Percentiles rank a stretch among this genome's conserved stretches.
phyloP scores from a whole-genome alignment of 305 asterid species.

The Withania somnifera region DNA sequence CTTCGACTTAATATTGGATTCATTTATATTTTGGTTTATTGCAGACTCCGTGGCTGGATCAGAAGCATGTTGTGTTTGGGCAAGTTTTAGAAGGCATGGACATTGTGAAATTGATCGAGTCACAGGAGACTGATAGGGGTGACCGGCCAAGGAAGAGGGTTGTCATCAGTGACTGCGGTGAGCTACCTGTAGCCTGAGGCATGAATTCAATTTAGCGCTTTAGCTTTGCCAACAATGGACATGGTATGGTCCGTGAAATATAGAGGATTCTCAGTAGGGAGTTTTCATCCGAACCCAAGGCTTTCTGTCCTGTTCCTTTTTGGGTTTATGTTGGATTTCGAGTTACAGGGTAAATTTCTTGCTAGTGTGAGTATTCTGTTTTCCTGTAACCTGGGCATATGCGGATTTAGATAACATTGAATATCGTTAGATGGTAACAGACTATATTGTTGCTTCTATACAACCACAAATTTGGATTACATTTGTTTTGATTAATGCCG shows the following conservation, averaged over 20 bases:
- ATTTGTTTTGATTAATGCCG: not conserved
- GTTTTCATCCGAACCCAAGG: not conserved
- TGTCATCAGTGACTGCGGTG: constrained; percentile 78
- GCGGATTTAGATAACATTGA: not conserved
- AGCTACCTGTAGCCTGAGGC: constrained; percentile 59
- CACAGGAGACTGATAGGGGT: constrained; percentile 86
- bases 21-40: constrained; percentile 12
- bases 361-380: not conserved
- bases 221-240: not conserved
- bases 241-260: not conserved
- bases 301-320: not conserved
- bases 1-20: not conserved
- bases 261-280: not conserved
- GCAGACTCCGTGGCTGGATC: constrained; percentile 93
- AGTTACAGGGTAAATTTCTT: not conserved
- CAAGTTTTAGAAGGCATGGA: constrained; percentile 98
- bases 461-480: not conserved
- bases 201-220: not conserved
- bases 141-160: constrained; percentile 80
- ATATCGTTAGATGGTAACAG: not conserved
- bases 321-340: not conserved
- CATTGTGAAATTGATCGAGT: constrained; percentile 52
- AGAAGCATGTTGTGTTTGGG: constrained; percentile 89
- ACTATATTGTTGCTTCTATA: not conserved
- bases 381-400: not conserved